phyloP scores from a whole-genome alignment of 2,329 filamentous ascomycete genomes.

The Xylariaceae sp. region DNA sequence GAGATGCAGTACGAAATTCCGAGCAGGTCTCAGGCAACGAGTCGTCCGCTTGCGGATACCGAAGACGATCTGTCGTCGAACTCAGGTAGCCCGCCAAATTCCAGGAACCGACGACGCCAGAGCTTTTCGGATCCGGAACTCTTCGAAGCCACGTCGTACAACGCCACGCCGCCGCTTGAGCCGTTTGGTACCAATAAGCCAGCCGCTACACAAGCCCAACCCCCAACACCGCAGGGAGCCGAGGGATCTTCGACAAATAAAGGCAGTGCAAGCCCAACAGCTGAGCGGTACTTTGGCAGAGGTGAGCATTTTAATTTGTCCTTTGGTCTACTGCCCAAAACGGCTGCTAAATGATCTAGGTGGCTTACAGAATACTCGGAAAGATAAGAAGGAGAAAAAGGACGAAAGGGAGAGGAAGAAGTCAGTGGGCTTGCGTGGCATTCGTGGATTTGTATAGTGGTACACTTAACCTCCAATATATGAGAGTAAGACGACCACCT shows the following conservation, averaged over 20 bases:
- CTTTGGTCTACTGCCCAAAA: background rate
- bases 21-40: constrained; percentile 29
- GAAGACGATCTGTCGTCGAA: constrained; percentile 48
- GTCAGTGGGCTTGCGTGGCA: constrained; percentile 21
- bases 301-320: constrained; percentile 44
- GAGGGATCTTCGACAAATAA: constrained; percentile 41
- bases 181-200: constrained; percentile 37
- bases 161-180: constrained; percentile 52
- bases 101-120: constrained; percentile 47
- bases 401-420: constrained; percentile 20
- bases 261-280: constrained; percentile 42
- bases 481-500: no score
- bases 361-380: constrained; percentile 13
- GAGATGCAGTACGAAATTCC: constrained; percentile 52
- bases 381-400: constrained; percentile 23
- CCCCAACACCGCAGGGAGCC: constrained; percentile 48
- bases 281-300: constrained; percentile 55
- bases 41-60: constrained; percentile 32
- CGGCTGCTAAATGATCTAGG: constrained; percentile 13
- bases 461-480: no score
- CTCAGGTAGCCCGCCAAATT: constrained; percentile 48
- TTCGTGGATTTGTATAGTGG: constrained; percentile 26
- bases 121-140: constrained; percentile 54
- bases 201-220: constrained; percentile 39
- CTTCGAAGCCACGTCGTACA: constrained; percentile 51